Conservation (phyloP, 148 eudicot species). For the Cornus suecica region DNA sequence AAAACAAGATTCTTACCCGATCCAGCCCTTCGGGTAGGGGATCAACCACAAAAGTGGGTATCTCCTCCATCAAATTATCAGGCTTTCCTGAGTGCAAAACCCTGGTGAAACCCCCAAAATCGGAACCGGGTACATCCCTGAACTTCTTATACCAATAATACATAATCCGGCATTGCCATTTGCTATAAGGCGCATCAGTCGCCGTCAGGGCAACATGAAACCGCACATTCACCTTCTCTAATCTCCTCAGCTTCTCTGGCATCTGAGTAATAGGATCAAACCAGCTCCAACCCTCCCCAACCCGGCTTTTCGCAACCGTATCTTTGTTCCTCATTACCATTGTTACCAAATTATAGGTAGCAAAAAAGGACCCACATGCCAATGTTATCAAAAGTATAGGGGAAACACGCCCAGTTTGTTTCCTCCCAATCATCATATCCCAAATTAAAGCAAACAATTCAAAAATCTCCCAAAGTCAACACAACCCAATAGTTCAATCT, state of each 20-base stretch:
- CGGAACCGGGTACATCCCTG: constrained; percentile 34
- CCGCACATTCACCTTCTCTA: constrained; percentile 6
- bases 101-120: constrained; percentile 52
- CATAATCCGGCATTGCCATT: constrained; percentile 57
- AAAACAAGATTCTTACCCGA: constrained; percentile 17
- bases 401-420: constrained; percentile 20
- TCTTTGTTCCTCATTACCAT: constrained; percentile 8
- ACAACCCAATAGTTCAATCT: not conserved
- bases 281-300: constrained; percentile 13
- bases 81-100: constrained; percentile 45
- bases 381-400: constrained; percentile 21
- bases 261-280: constrained; percentile 23
- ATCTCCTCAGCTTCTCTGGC: constrained; percentile 5
- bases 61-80: constrained; percentile 48
- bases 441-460: not conserved
- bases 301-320: not conserved
- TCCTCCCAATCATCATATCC: constrained; percentile 12
- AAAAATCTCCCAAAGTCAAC: not conserved
- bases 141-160: constrained; percentile 46
- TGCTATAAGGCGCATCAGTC: constrained; percentile 26
- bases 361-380: constrained; percentile 20
- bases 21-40: constrained; percentile 45
- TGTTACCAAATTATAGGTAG: constrained; percentile 28
- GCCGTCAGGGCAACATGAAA: constrained; percentile 53
- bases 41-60: constrained; percentile 49